Conservation (phyloP, 129 eudicot species). For the sunflower (Helianthus annuus) region HanXRQr2.0-SUNRISE NC_035448.2:10425561-10426060, state of each 20-base stretch:
- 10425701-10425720: background rate
- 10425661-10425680: slow-evolving; percentile 80
- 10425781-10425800: background rate
- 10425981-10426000: too few relatives aligned
- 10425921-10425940: too few relatives aligned
- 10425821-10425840: background rate
- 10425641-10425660: slow-evolving; percentile 76
- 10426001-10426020: too few relatives aligned
- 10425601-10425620: background rate
- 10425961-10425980: too few relatives aligned
- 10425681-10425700: slow-evolving; percentile 40
- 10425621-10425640: slow-evolving; percentile 12
- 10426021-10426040: too few relatives aligned
- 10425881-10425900: too few relatives aligned
- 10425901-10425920: too few relatives aligned
- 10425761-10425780: too few relatives aligned
- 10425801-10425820: background rate
- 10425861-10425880: too few relatives aligned
- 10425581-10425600: slow-evolving; percentile 36
- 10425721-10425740: background rate
- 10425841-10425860: too few relatives aligned
- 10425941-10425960: too few relatives aligned
- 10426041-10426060: too few relatives aligned
- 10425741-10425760: background rate
- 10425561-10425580: slow-evolving; percentile 16